Evolutionary conservation across 2,329 filamentous ascomycete species (phyloP), one percentile per base, ranked within the genome.

Genomic region (Zasmidium cellare): DNA sequence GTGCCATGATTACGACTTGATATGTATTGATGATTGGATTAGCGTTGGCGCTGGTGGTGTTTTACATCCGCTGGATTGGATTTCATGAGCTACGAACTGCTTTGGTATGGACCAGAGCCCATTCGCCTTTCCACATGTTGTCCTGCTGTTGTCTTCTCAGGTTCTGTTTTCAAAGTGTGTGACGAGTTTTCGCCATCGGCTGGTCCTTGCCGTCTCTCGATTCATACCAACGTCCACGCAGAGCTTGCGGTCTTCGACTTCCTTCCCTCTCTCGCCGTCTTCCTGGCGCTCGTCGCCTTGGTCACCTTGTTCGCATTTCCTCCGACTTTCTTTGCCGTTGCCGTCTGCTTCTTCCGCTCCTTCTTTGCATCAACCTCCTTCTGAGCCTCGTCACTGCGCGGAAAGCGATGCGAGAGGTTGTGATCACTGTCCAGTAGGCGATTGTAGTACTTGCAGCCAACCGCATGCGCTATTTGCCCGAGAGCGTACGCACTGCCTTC

Each of bases 31-130:
- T 19, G 56, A 56, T 44, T 49, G 53, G 28, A 48, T 65, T 67
- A 66, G 65, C 67, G 63, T 53, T 35, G 67, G 64, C 60, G 67
- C 57, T 64, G 64, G 64, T 38, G 56, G 60, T 23, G 25, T 41
- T 14, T 9, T 41, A 9, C 35, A 18, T 41, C n/a, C 35, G 16
- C 58, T 47, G 52, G 22, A 54, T 46, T 45, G 31, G 24, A 54
- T 50, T 25, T 5, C 25, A 28, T 28, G 25, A 28, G 28, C 14
- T 35, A 53, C 48, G 49, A 35, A 35, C 50, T 25, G 23, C n/a
- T 47, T 14, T 41, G 35, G 35, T 41, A 41, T n/a, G 35, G 16
- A 41, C 11, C 5, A 5, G 25, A 11, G 18, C 18, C 16, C n/a
- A 51, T 35, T 38, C 48, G n/a, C n/a, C 45, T 14, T 14, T 52